Evolutionary conservation across 768 basidiomycete species (phyloP).

Genomic region (Russula lepida): DNA sequence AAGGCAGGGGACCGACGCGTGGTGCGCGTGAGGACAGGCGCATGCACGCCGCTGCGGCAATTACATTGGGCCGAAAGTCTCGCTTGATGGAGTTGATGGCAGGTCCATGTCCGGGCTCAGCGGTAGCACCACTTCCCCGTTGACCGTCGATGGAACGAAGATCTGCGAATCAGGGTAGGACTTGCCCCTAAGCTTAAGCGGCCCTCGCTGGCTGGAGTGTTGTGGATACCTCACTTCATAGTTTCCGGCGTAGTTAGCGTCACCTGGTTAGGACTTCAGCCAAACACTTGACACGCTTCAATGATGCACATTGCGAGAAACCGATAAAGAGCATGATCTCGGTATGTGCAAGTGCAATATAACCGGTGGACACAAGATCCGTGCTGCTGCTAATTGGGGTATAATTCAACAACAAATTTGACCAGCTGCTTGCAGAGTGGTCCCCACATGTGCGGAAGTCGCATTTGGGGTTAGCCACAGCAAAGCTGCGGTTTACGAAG

Average conservation of each 20-base stretch:
- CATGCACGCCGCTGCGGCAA: slow-evolving; percentile 13
- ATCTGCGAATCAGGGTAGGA: slow-evolving; percentile 7
- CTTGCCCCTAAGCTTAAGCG: slow-evolving; percentile 4
- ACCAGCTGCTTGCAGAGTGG: slow-evolving; percentile 3
- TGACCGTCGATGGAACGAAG: slow-evolving; percentile 11
- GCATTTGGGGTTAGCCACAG: slow-evolving; percentile 5
- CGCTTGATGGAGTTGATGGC: not conserved
- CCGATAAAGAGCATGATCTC: not conserved
- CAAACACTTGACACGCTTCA: not conserved
- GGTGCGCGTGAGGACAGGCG: slow-evolving; percentile 14
- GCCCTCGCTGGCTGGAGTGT: not conserved
- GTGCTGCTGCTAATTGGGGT: slow-evolving; percentile 7
- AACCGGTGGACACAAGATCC: not conserved
- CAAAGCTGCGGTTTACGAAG: not conserved
- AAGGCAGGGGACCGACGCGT: slow-evolving; percentile 16
- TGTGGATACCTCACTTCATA: slow-evolving; percentile 1
- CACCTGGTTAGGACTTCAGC: slow-evolving; percentile 1
- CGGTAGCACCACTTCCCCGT: slow-evolving; percentile 10
- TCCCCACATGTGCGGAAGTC: not conserved
- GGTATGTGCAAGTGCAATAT: not conserved
- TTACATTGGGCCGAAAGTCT: not conserved
- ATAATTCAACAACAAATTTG: not conserved
- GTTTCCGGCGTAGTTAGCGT: not conserved
- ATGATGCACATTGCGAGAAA: slow-evolving; percentile 9
- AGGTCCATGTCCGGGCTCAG: slow-evolving; percentile 11